A percentile compares a stretch with the other conserved stretches of the same genome.
Evolutionary conservation across 2,329 filamentous ascomycete genomes (phyloP).

Genomic region (Colletotrichum melonis): DNA sequence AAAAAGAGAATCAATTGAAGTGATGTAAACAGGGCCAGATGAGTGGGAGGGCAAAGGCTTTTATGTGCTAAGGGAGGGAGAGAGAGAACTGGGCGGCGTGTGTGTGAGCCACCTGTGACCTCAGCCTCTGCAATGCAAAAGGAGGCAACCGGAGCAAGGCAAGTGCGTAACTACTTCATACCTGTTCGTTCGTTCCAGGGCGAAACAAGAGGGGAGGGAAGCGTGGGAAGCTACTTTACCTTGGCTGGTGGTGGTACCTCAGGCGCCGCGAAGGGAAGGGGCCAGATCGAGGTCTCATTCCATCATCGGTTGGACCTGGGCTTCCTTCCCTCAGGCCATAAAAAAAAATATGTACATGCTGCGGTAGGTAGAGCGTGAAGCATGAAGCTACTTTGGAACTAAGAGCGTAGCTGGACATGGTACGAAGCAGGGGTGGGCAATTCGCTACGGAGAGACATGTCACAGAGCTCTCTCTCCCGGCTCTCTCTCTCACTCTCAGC

Average conservation of each 20-base stretch:
- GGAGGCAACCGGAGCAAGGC: constrained; percentile 13
- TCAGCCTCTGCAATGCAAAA: constrained; percentile 30
- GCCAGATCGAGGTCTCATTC: constrained; percentile 33
- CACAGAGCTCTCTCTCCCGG: neutral
- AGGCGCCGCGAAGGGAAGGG: neutral
- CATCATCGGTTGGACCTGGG: constrained; percentile 25
- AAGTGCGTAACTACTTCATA: neutral
- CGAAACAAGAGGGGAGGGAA: constrained; percentile 21
- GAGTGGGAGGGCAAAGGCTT: constrained; percentile 30
- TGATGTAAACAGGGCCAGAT: constrained; percentile 2
- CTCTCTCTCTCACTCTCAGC: neutral
- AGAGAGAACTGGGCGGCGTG: no score
- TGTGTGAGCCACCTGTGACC: constrained; percentile 33
- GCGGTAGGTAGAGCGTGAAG: neutral
- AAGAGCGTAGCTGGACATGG: neutral
- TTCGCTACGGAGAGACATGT: neutral
- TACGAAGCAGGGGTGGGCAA: neutral
- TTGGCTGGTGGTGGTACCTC: constrained; percentile 3
- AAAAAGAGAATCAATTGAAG: constrained; percentile 26
- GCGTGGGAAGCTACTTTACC: constrained; percentile 13
- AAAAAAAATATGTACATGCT: no score
- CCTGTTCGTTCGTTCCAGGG: neutral
- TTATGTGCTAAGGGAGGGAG: constrained; percentile 28
- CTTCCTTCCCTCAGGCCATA: neutral
- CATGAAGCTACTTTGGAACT: neutral